phyloP scores from a whole-genome alignment of 108 stramenopile species.

The Nitzschia sp. region DNA sequence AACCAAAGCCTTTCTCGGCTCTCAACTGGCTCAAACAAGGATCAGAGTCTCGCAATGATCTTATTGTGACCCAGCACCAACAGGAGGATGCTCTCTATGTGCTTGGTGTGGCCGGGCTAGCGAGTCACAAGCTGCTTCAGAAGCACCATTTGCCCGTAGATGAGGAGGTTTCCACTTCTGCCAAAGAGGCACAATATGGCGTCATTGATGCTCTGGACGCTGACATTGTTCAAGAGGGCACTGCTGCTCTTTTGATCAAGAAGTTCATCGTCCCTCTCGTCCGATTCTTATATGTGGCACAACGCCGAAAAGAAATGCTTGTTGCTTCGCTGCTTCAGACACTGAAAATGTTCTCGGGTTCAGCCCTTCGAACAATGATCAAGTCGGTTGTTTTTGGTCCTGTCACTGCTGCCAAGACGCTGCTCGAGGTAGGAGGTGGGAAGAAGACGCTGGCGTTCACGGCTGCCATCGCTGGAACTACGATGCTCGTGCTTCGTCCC shows the following conservation, averaged over 20 bases:
- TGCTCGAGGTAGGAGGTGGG: constrained; percentile 31
- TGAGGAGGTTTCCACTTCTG: background rate
- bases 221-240: background rate
- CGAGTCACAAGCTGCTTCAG: constrained; percentile 41
- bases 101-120: constrained; percentile 46
- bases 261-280: constrained; percentile 11
- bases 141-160: constrained; percentile 30
- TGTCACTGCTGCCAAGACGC: background rate
- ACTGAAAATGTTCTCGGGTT: background rate
- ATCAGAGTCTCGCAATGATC: background rate
- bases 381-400: constrained; percentile 14
- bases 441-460: constrained; percentile 24
- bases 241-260: background rate
- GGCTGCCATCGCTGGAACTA: constrained; percentile 11
- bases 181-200: background rate
- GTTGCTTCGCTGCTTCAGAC: background rate
- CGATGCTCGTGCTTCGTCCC: constrained; percentile 31
- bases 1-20: constrained; percentile 22
- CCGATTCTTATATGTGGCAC: constrained; percentile 14
- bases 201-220: background rate
- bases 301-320: constrained; percentile 20
- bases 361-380: background rate
- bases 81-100: constrained; percentile 49
- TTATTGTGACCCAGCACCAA: constrained; percentile 8
- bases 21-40: constrained; percentile 35